These are phyloP conservation scores for Schoenoplectus tabernaemontani DNA, from an alignment of 202 grass and related monocot genomes.

Conservation along the genomic window DNA sequence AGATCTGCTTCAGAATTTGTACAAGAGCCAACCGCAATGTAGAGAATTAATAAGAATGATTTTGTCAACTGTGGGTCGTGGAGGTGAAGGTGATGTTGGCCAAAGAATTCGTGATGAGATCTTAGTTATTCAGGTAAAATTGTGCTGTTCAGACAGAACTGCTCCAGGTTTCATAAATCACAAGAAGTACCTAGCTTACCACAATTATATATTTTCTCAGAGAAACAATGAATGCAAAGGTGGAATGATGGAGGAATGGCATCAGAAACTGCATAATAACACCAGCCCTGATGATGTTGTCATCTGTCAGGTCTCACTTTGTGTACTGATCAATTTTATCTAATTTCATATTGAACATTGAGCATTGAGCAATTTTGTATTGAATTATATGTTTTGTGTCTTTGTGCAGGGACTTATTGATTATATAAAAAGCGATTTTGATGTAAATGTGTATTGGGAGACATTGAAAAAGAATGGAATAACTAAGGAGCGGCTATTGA, in stretches of 20 bases:
- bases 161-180: background rate
- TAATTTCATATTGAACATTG: background rate
- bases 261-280: constrained; percentile 98
- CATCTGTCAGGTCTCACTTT: constrained; percentile 81
- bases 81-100: constrained; percentile 97
- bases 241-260: constrained; percentile 99
- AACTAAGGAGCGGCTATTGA: constrained; percentile 80
- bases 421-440: constrained; percentile 80
- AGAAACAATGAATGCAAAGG: constrained; percentile 96
- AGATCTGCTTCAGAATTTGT: constrained; percentile 73
- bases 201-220: constrained; percentile 32
- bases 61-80: constrained; percentile 85
- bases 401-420: constrained; percentile 73
- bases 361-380: constrained; percentile 19
- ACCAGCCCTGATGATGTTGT: constrained; percentile 98
- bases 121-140: constrained; percentile 91
- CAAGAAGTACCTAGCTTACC: background rate
- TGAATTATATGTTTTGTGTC: constrained; percentile 29
- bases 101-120: constrained; percentile 99
- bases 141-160: constrained; percentile 23
- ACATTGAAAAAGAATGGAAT: constrained; percentile 90
- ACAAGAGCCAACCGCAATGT: constrained; percentile 64
- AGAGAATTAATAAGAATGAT: constrained; percentile 86
- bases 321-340: constrained; percentile 2
- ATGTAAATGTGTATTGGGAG: constrained; percentile 84